These are phyloP conservation scores for Pseudocercospora vitis DNA, from an alignment of 2,329 filamentous ascomycete genomes.

Conservation along the genomic window DNA sequence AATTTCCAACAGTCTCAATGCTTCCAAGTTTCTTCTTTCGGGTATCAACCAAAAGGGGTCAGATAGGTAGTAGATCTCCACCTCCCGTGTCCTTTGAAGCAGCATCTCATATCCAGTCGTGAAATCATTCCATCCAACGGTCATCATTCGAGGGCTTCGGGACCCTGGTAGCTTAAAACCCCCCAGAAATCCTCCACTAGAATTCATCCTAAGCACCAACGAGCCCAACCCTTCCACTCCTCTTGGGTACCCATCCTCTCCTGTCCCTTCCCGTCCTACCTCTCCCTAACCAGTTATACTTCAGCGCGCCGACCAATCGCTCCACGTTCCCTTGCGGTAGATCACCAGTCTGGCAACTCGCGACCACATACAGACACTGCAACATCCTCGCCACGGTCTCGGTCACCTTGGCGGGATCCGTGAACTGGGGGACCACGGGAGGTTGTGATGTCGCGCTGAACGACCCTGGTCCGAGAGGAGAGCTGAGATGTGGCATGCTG, in stretches of 20 bases:
- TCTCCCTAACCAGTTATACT: slow-evolving; percentile 93
- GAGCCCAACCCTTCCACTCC: slow-evolving; percentile 38
- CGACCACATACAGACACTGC: slow-evolving; percentile 90
- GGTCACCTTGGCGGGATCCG: slow-evolving; percentile 68
- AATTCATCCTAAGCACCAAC: slow-evolving; percentile 28
- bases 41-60: too few species aligned
- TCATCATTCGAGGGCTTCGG: too few species aligned
- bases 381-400: slow-evolving; percentile 94
- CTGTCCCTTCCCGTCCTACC: slow-evolving; percentile 86
- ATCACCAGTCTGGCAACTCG: slow-evolving; percentile 71
- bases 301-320: slow-evolving; percentile 79
- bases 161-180: too few species aligned
- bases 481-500: slow-evolving; percentile 39
- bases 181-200: too few species aligned
- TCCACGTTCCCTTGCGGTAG: slow-evolving; percentile 76
- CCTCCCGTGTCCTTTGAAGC: too few species aligned
- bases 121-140: too few species aligned
- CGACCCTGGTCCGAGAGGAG: slow-evolving; percentile 26
- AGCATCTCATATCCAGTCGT: too few species aligned
- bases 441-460: slow-evolving; percentile 28
- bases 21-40: too few species aligned
- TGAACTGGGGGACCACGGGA: slow-evolving; percentile 21
- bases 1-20: too few species aligned
- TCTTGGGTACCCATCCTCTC: slow-evolving; percentile 80
- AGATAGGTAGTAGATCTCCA: too few species aligned